Conservation (phyloP, 1,139 yeast species). For the Blastobotrys elegans region DNA sequence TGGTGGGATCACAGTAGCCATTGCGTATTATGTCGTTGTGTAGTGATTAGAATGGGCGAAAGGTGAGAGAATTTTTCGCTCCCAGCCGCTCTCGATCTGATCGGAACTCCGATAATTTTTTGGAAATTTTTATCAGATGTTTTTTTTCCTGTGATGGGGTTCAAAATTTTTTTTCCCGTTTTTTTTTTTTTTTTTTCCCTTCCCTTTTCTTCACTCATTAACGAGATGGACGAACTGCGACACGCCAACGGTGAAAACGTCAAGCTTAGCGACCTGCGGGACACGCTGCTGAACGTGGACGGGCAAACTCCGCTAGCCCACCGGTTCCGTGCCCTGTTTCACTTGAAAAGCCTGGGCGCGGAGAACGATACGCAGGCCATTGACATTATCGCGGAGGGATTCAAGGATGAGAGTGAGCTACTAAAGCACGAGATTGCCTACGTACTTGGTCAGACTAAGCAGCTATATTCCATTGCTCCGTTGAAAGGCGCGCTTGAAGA, state of each 20-base stretch:
- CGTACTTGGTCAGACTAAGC: conserved; percentile 94
- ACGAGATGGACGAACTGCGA: conserved; percentile 36
- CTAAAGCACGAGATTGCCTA: conserved; percentile 97
- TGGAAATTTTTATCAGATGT: neutral
- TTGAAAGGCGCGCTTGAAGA: conserved; percentile 69
- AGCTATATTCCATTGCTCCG: conserved; percentile 67
- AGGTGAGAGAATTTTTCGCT: too few relatives aligned
- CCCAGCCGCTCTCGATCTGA: too few relatives aligned
- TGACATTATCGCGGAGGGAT: conserved; percentile 75
- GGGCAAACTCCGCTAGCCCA: conserved; percentile 73
- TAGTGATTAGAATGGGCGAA: too few relatives aligned
- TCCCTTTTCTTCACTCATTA: too few relatives aligned
- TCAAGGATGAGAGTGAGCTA: conserved; percentile 79
- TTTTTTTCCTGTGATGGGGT: too few relatives aligned
- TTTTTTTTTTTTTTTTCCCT: too few relatives aligned
- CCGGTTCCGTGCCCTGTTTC: conserved; percentile 90
- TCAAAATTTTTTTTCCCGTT: too few relatives aligned
- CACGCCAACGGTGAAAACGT: conserved; percentile 34
- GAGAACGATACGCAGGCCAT: conserved; percentile 64
- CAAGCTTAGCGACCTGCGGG: conserved; percentile 25
- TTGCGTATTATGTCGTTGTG: too few relatives aligned
- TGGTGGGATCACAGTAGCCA: conserved; percentile 95
- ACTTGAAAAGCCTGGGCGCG: conserved; percentile 75
- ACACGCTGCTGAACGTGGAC: conserved; percentile 29
- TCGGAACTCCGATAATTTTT: conserved; percentile 2